Conservation (phyloP, 176 grass and related monocot species). For the Pontederia paniculata region DNA sequence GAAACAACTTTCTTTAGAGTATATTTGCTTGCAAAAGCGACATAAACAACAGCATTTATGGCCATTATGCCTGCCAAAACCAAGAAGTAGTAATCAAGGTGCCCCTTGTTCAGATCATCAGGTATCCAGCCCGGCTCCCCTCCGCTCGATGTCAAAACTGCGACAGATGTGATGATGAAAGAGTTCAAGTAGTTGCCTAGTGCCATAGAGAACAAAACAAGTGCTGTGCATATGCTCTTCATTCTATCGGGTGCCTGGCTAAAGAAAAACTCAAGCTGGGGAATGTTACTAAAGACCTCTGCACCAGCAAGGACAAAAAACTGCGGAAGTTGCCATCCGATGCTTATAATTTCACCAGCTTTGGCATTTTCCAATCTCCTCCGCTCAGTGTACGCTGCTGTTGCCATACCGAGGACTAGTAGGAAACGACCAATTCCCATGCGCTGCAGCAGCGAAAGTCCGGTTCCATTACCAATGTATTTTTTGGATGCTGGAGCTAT, state of each 20-base stretch:
- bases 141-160: slow-evolving; percentile 25
- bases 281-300: slow-evolving; percentile 55
- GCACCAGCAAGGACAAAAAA: slow-evolving; percentile 48
- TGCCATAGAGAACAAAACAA: slow-evolving; percentile 54
- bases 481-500: slow-evolving; percentile 27
- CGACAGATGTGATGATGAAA: slow-evolving; percentile 45
- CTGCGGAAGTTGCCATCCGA: slow-evolving; percentile 63
- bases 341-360: slow-evolving; percentile 26
- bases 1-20: slow-evolving; percentile 41
- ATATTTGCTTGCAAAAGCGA: slow-evolving; percentile 45
- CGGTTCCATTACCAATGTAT: slow-evolving; percentile 2
- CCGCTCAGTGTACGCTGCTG: slow-evolving; percentile 38
- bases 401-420: slow-evolving; percentile 40
- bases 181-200: slow-evolving; percentile 72
- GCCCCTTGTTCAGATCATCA: slow-evolving; percentile 60
- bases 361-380: slow-evolving; percentile 32
- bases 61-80: slow-evolving; percentile 36
- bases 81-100: slow-evolving; percentile 81
- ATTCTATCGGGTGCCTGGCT: slow-evolving; percentile 65
- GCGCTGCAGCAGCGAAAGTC: slow-evolving; percentile 53
- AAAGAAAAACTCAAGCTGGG: slow-evolving; percentile 82
- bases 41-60: slow-evolving; percentile 55
- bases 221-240: slow-evolving; percentile 77
- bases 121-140: slow-evolving; percentile 56
- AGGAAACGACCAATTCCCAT: slow-evolving; percentile 53